Percentiles rank a stretch among this genome's conserved stretches.
Conservation (phyloP, 192 early-diverging fungal genomes). For the Podila horticola region DNA sequence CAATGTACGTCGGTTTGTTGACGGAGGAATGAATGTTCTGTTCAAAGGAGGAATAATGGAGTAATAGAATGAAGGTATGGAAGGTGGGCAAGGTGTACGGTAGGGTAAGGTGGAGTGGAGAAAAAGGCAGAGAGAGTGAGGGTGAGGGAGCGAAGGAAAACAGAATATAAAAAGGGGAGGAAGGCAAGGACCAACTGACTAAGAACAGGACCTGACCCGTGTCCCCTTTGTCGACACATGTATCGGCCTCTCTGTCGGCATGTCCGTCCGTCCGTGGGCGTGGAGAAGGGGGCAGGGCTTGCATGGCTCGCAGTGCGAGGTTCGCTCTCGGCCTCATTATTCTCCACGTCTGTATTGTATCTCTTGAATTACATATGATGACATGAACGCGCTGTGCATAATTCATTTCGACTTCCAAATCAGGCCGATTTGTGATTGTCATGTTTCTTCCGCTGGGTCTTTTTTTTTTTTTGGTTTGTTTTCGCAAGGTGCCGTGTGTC, state of each 20-base stretch:
- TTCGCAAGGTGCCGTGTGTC: not conserved
- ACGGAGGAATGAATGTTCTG: not conserved
- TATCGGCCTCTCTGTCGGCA: not conserved
- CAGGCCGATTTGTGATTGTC: not conserved
- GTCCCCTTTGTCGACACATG: too few species aligned
- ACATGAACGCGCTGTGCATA: too few species aligned
- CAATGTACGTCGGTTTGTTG: too few species aligned
- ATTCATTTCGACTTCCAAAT: too few species aligned
- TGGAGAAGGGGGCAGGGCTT: too few species aligned
- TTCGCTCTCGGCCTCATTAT: too few species aligned
- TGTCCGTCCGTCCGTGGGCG: not conserved
- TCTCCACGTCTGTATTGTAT: too few species aligned
- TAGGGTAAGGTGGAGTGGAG: not conserved
- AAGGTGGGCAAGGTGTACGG: not conserved
- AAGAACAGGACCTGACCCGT: slow-evolving; percentile 7
- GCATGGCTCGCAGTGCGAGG: too few species aligned
- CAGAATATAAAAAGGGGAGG: not conserved
- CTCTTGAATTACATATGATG: too few species aligned
- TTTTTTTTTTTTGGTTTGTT: not conserved
- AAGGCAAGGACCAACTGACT: not conserved
- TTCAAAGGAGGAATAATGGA: too few species aligned
- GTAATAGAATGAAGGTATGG: not conserved
- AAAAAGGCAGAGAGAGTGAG: not conserved
- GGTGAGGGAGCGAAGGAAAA: not conserved
- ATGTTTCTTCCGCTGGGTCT: not conserved